A percentile compares a stretch with the other conserved stretches of the same genome.
Evolutionary conservation across 371 early-diverging fungal genomes (phyloP).

Genomic region (Coemansia sp.): DNA sequence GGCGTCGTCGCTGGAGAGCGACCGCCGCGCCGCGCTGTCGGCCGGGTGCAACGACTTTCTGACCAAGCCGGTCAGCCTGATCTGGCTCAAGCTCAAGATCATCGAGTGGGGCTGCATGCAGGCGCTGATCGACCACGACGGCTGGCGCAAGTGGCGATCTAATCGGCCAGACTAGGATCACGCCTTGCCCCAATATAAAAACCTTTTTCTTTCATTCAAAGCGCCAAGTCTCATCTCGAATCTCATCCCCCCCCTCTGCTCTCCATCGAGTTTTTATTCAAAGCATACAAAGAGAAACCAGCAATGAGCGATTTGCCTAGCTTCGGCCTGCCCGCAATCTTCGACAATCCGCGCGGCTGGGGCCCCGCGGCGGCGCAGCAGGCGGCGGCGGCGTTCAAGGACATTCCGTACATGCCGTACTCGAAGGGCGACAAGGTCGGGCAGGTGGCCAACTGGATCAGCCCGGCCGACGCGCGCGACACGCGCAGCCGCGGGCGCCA

Average conservation of each 20-base stretch:
- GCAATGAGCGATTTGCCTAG: constrained; percentile 51
- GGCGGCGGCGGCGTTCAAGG: constrained; percentile 63
- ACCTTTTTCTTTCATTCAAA: neutral
- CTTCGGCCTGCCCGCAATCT: constrained; percentile 69
- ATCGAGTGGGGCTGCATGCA: constrained; percentile 94
- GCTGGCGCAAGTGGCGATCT: constrained; percentile 68
- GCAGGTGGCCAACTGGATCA: constrained; percentile 91
- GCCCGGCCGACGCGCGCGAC: constrained; percentile 59
- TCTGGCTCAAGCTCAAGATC: constrained; percentile 84
- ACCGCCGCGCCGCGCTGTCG: constrained; percentile 74
- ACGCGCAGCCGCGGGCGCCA: constrained; percentile 54
- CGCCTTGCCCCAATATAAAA: neutral
- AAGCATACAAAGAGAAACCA: too few species aligned
- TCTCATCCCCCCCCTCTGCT: neutral
- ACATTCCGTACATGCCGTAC: constrained; percentile 95
- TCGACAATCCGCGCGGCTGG: constrained; percentile 75
- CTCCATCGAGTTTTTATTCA: neutral
- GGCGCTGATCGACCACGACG: constrained; percentile 82
- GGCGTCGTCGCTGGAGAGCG: constrained; percentile 72
- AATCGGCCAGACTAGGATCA: too few species aligned
- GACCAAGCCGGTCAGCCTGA: constrained; percentile 79
- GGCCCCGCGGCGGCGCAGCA: constrained; percentile 62
- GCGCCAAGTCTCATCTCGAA: neutral
- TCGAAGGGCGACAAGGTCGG: constrained; percentile 94
- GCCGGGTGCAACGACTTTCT: constrained; percentile 91